Percentiles rank a stretch among this genome's conserved stretches.
phyloP scores from a whole-genome alignment of 352 stramenopile species.

The Phytophthora macrochlamydospora region DNA sequence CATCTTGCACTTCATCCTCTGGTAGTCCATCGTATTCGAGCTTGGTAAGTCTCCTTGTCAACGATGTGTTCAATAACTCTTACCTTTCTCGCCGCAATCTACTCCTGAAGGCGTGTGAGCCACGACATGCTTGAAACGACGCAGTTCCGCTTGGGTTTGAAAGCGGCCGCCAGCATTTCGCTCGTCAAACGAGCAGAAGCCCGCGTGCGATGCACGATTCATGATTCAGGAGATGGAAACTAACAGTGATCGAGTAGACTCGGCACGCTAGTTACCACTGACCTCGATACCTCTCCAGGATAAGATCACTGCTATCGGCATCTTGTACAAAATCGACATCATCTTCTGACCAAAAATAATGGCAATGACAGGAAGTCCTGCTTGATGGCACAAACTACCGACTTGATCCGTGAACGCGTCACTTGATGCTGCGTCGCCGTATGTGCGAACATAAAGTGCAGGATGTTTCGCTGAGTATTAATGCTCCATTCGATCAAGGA shows the following conservation, averaged over 20 bases:
- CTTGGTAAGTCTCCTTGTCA: background rate
- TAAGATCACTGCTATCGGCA: slow-evolving; percentile 15
- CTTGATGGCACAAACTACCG: too few relatives aligned
- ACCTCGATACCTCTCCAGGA: slow-evolving; percentile 1
- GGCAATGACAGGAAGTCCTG: too few relatives aligned
- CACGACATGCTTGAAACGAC: slow-evolving; percentile 79
- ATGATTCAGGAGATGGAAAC: slow-evolving; percentile 24
- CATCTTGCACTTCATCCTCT: slow-evolving; percentile 49
- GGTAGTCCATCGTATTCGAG: background rate
- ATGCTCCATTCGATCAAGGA: slow-evolving; percentile 37
- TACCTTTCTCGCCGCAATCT: slow-evolving; percentile 63
- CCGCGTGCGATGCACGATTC: slow-evolving; percentile 65
- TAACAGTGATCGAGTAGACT: slow-evolving; percentile 6
- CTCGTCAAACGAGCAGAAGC: slow-evolving; percentile 81
- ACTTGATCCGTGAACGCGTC: background rate
- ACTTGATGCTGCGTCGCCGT: background rate
- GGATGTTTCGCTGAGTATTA: slow-evolving; percentile 1
- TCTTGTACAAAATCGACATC: slow-evolving; percentile 21
- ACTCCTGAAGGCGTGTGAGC: slow-evolving; percentile 49
- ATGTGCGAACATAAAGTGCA: background rate
- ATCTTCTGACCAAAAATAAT: slow-evolving; percentile 34
- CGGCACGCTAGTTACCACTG: background rate
- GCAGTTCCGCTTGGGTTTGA: slow-evolving; percentile 77
- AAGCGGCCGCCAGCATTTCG: slow-evolving; percentile 75
- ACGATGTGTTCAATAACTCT: background rate